A percentile compares a stretch with the other conserved stretches of the same genome.
These are phyloP conservation scores for Sarocladium kiliense DNA, from an alignment of 2,329 filamentous ascomycete genomes.

Conservation along the genomic window DNA sequence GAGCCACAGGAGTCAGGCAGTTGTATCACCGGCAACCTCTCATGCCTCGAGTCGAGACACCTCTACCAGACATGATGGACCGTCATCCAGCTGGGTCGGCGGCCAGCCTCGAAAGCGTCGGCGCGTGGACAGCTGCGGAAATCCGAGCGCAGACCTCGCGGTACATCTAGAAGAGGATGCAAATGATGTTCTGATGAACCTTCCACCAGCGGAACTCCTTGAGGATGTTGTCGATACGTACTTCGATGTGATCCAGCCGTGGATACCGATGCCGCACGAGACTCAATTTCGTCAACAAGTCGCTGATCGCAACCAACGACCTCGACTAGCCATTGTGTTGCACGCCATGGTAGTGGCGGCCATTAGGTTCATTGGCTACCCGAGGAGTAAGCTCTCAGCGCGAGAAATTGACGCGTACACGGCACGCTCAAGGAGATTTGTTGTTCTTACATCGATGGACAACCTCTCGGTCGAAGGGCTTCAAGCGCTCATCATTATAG, in stretches of 20 bases:
- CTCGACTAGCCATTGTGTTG: conserved; percentile 24
- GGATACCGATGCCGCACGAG: conserved; percentile 33
- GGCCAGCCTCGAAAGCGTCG: conserved; percentile 13
- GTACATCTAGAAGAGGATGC: conserved; percentile 16
- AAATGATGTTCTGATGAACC: conserved; percentile 20
- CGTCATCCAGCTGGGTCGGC: neutral
- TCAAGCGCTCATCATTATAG: conserved; percentile 31
- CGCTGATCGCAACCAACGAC: conserved; percentile 18
- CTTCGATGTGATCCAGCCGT: conserved; percentile 34
- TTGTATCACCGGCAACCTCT: neutral
- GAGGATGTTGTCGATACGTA: conserved; percentile 21
- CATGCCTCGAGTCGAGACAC: neutral
- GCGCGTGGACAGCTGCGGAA: conserved; percentile 18
- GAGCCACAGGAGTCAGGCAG: neutral
- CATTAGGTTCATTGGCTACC: conserved; percentile 18
- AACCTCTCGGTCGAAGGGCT: conserved; percentile 29
- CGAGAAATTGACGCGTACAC: conserved; percentile 14
- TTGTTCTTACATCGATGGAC: conserved; percentile 27
- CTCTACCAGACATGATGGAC: neutral
- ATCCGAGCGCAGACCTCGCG: conserved; percentile 16
- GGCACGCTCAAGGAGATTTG: conserved; percentile 15
- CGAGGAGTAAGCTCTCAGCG: conserved; percentile 17
- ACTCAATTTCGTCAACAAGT: conserved; percentile 22
- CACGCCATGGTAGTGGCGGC: conserved; percentile 28
- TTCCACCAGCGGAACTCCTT: conserved; percentile 13